phyloP scores from a whole-genome alignment of 1,284 basidiomycete genomes.

The Puccinia horiana region DNA sequence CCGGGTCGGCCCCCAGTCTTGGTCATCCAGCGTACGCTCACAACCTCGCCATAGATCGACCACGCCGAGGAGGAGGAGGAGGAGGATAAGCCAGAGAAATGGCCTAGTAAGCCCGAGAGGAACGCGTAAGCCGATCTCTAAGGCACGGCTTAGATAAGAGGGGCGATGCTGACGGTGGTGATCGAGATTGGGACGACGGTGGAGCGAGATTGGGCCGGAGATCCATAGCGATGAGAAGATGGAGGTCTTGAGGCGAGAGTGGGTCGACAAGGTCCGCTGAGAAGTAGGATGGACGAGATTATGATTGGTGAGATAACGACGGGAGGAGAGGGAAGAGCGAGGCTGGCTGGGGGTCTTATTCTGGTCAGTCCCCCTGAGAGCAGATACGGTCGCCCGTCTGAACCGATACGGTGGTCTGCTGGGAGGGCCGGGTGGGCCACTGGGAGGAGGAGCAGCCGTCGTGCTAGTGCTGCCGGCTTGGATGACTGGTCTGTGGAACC shows the following conservation, averaged over 20 bases:
- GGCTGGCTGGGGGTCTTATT: not conserved
- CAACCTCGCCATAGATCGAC: conserved; percentile 4
- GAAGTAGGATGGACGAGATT: not conserved
- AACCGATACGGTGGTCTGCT: conserved; percentile 7
- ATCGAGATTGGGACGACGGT: not conserved
- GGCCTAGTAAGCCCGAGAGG: not conserved
- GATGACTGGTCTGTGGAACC: not conserved
- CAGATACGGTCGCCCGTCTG: conserved; percentile 8
- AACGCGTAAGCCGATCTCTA: not conserved
- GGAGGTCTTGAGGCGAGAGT: not conserved
- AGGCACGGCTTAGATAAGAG: not conserved
- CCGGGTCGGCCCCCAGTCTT: conserved; percentile 30
- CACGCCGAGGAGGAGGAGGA: conserved; percentile 1
- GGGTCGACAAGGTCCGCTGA: not conserved
- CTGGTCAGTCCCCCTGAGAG: not conserved
- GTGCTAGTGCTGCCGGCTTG: not conserved
- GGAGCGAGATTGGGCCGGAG: not conserved
- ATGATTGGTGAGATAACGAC: conserved; percentile 1
- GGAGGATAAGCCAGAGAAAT: not conserved
- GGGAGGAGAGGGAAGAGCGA: not conserved
- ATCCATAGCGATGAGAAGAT: not conserved
- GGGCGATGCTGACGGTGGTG: not conserved
- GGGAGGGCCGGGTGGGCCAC: not conserved
- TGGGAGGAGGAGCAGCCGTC: not conserved
- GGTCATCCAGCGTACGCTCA: not conserved